A percentile compares a stretch with the other conserved stretches of the same genome.
phyloP scores from a whole-genome alignment of 441 rosid species.

The Populus tomentosa region DNA sequence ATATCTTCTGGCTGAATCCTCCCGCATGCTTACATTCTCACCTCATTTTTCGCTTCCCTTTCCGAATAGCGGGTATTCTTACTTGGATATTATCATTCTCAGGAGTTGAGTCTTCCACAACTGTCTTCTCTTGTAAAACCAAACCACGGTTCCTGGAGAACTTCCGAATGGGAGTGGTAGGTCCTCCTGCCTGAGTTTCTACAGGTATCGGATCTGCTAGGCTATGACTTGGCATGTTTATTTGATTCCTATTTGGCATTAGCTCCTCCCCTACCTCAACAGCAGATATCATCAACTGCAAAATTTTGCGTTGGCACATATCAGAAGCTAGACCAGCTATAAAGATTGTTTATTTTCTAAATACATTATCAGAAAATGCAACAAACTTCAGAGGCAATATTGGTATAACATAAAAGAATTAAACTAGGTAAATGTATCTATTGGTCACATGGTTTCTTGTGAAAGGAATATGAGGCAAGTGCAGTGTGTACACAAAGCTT shows the following conservation, averaged over 20 bases:
- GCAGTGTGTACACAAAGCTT: not conserved
- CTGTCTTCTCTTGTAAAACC: constrained; percentile 23
- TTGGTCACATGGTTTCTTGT: not conserved
- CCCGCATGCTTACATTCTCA: not conserved
- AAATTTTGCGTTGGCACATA: not conserved
- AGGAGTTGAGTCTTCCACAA: constrained; percentile 26
- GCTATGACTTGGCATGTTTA: constrained; percentile 15
- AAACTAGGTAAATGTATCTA: not conserved
- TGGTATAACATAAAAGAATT: not conserved
- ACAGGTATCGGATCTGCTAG: not conserved
- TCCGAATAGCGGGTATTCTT: constrained; percentile 1
- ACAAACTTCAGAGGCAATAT: not conserved
- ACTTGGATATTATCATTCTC: constrained; percentile 7
- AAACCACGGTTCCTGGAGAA: constrained; percentile 38
- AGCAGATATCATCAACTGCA: constrained; percentile 33
- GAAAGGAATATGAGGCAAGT: not conserved
- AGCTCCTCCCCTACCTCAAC: constrained; percentile 41
- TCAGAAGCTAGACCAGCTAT: not conserved
- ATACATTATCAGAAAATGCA: not conserved
- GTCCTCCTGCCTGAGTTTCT: constrained; percentile 18
- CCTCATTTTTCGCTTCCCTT: constrained; percentile 18
- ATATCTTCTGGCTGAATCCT: too few relatives aligned
- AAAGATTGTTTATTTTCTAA: not conserved
- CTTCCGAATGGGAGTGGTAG: constrained; percentile 32
- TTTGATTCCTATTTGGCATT: constrained; percentile 43